A percentile compares a stretch with the other conserved stretches of the same genome.
phyloP scores from a whole-genome alignment of 345 rosid genomes.

The Iberis pinnata region DNA sequence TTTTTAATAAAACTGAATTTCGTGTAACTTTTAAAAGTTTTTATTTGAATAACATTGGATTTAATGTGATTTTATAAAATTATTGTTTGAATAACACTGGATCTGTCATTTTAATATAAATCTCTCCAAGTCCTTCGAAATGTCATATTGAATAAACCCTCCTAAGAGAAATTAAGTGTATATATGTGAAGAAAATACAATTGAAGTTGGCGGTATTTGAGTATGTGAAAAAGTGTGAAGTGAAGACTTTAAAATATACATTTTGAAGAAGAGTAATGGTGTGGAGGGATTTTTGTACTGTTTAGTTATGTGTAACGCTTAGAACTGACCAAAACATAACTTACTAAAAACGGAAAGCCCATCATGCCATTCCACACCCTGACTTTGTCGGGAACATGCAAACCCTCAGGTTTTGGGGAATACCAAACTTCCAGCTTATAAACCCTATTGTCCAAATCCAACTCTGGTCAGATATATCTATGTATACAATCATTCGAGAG shows the following conservation, averaged over 20 bases:
- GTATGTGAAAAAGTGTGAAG: conserved; percentile 18
- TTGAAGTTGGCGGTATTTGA: conserved; percentile 17
- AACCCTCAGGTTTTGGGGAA: conserved; percentile 60
- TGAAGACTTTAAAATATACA: conserved; percentile 16
- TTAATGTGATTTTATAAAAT: too few species aligned
- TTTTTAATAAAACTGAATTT: too few species aligned
- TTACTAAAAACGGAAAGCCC: conserved; percentile 53
- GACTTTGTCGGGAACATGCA: conserved; percentile 85
- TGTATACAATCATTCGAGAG: neutral
- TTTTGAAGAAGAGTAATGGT: conserved; percentile 22
- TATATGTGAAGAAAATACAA: neutral
- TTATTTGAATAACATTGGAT: too few species aligned
- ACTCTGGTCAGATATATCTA: conserved; percentile 20
- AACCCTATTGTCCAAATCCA: conserved; percentile 23
- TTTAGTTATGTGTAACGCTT: conserved; percentile 43
- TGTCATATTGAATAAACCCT: too few species aligned
- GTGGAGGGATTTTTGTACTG: conserved; percentile 34
- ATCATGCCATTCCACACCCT: conserved; percentile 64
- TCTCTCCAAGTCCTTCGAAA: too few species aligned
- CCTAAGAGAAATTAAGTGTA: neutral
- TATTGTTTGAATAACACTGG: too few species aligned
- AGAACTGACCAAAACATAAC: conserved; percentile 43
- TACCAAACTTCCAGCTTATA: conserved; percentile 30
- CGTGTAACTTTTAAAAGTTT: too few species aligned
- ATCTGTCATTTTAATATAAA: too few species aligned